Conservation (phyloP, 805 yeast species). For the Saturnispora serradocipensis region DNA sequence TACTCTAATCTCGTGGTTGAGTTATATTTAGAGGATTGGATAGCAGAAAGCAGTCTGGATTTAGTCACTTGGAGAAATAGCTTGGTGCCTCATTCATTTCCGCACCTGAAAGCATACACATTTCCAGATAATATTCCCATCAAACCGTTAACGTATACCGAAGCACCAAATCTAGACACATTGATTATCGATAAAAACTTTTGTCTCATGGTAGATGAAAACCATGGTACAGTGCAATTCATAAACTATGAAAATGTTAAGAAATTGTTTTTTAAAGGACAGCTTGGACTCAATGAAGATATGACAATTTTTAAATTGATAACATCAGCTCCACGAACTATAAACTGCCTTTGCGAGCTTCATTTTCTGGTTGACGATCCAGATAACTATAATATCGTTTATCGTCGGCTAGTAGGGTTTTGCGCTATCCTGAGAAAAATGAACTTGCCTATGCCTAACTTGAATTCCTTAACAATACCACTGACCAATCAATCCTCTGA, state of each 20-base stretch:
- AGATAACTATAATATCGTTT: slow-evolving; percentile 21
- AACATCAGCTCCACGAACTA: slow-evolving; percentile 21
- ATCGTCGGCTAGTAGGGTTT: slow-evolving; percentile 27
- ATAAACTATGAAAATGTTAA: slow-evolving; percentile 17
- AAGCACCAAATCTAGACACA: slow-evolving; percentile 21
- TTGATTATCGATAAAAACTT: slow-evolving; percentile 23
- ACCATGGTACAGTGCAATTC: slow-evolving; percentile 20
- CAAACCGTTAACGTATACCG: slow-evolving; percentile 19
- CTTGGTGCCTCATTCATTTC: slow-evolving; percentile 8
- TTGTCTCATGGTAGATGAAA: slow-evolving; percentile 19
- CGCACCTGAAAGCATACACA: slow-evolving; percentile 15
- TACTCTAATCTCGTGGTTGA: slow-evolving; percentile 21
- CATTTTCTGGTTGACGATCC: slow-evolving; percentile 20
- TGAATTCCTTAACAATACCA: slow-evolving; percentile 21
- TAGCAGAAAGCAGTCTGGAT: neutral
- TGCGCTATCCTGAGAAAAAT: slow-evolving; percentile 27
- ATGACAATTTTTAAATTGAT: slow-evolving; percentile 24
- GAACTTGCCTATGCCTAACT: slow-evolving; percentile 20
- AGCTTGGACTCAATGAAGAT: slow-evolving; percentile 27
- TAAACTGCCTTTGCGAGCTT: slow-evolving; percentile 19
- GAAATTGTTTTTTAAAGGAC: slow-evolving; percentile 19
- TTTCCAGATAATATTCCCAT: slow-evolving; percentile 18
- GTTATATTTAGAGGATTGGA: slow-evolving; percentile 18
- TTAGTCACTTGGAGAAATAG: slow-evolving; percentile 19
- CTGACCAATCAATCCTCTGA: slow-evolving; percentile 27